phyloP scores from a whole-genome alignment of 495 filamentous ascomycete species.

The Stereocaulon alpinum region DNA sequence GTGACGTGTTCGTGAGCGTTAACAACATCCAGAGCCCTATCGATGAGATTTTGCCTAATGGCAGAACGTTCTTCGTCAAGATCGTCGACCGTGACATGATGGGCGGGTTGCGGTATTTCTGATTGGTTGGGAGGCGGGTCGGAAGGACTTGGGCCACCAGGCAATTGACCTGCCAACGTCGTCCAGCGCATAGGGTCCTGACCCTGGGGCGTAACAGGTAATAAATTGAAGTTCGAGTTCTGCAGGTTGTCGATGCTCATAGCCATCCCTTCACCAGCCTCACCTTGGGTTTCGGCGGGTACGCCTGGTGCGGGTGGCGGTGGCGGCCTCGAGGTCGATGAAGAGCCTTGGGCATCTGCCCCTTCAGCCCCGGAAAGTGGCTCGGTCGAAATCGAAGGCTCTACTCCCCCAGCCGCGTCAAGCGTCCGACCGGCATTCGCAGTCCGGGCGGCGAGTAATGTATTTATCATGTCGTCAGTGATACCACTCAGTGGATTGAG shows the following conservation, averaged over 20 bases:
- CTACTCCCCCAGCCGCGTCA: neutral
- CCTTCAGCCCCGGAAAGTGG: constrained; percentile 23
- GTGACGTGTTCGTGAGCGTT: constrained; percentile 80
- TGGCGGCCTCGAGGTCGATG: constrained; percentile 14
- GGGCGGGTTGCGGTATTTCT: constrained; percentile 22
- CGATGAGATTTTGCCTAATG: constrained; percentile 68
- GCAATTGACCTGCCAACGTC: neutral
- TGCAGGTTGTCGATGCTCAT: constrained; percentile 35
- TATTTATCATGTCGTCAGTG: constrained; percentile 2
- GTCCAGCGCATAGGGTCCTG: neutral
- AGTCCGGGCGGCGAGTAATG: constrained; percentile 4
- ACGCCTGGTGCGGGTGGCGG: constrained; percentile 27
- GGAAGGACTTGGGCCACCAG: neutral
- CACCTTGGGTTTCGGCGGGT: constrained; percentile 18
- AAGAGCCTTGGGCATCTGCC: constrained; percentile 17
- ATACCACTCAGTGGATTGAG: neutral
- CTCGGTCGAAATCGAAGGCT: neutral
- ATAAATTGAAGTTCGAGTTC: neutral
- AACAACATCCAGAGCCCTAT: constrained; percentile 81
- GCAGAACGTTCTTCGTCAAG: constrained; percentile 66
- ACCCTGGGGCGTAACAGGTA: constrained; percentile 34
- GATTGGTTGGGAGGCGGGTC: neutral
- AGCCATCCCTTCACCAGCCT: constrained; percentile 25
- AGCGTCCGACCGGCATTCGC: neutral
- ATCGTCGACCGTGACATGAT: constrained; percentile 61